A percentile compares a stretch with the other conserved stretches of the same genome.
Evolutionary conservation across 495 filamentous ascomycete species (phyloP).

Genomic region (Xylaria curta): DNA sequence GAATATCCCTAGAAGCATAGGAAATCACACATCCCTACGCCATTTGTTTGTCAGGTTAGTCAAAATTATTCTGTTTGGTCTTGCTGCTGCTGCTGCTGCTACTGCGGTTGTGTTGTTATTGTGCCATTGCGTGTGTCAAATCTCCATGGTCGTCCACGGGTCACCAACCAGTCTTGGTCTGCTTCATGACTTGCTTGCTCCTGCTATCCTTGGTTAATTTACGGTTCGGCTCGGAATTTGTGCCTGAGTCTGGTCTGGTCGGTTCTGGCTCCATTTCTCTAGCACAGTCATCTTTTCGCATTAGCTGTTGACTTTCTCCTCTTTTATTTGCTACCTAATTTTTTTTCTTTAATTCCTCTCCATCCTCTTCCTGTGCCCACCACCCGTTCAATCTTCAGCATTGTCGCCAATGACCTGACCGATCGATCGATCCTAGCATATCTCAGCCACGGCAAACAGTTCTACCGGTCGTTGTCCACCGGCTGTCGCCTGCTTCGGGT

Average conservation of each 20-base stretch:
- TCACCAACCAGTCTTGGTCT: neutral
- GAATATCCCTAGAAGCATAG: neutral
- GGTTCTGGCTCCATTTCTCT: conserved; percentile 16
- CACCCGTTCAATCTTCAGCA: conserved; percentile 19
- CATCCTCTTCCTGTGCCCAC: conserved; percentile 30
- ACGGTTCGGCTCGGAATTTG: conserved; percentile 28
- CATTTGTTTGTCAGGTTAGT: conserved; percentile 21
- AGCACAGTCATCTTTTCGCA: conserved; percentile 31
- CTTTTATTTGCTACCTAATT: conserved; percentile 28
- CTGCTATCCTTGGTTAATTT: conserved; percentile 28
- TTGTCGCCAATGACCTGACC: conserved; percentile 27
- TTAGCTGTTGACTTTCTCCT: conserved; percentile 25
- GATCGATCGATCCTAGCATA: conserved; percentile 10
- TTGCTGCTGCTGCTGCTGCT: neutral
- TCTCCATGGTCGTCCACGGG: neutral
- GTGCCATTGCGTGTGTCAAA: conserved; percentile 3
- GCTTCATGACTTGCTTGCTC: conserved; percentile 23
- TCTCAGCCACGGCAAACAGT: conserved; percentile 16
- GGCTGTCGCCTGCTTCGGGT: conserved; percentile 16
- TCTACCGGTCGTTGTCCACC: conserved; percentile 15
- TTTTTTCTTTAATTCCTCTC: conserved; percentile 28
- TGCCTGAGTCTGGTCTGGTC: conserved; percentile 27
- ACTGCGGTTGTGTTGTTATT: neutral
- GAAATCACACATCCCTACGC: neutral
- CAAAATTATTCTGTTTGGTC: neutral